Evolutionary conservation across 345 rosid genomes (phyloP), one percentile per base, ranked within the genome.

Genomic region (Abelmoschus esculentus): DNA sequence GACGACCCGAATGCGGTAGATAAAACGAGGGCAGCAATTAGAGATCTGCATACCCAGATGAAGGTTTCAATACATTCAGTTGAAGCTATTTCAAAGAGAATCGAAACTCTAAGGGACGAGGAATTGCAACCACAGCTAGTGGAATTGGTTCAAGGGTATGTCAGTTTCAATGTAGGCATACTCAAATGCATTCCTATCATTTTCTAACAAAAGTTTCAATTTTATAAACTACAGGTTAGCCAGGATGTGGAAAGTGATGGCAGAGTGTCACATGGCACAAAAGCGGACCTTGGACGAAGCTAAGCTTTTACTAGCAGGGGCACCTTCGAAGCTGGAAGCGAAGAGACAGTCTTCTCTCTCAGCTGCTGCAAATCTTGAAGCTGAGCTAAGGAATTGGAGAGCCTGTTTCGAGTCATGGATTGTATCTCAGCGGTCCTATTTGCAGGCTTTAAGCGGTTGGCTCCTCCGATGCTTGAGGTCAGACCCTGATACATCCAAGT

Each of bases 161-260:
- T 22, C 22, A 3, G 38, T 59, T 70, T 18, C 69, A 36, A 12
- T 46, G 50, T 46, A 46, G 15, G 50, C 50, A 46, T 46, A 11
- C 14, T 46, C 14, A 46, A 52, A 52, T 52, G 56, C 3, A 52
- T 52, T 36, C 56, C 26, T 52, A 52, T n/a, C 7, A 6, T 52
- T 60, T 10, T 40, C 19, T 40, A 59, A 56, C 56, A 61, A 67
- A 78, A 44, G 15, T 31, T 58, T 64, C 22, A 46, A 5, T 58
- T 11, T 6, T n/a, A 52, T 49, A 7, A 56, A 7, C 36, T 70
- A 68, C 91, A 93, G 98, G 76, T 75, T 93, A 78, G 76, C 86
- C 62, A 79, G 75, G 61, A 93, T 93, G 97, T 93, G 98, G 98
- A 91, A 88, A 82, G 88, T 84, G 77, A 91, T 93, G 97, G 91